phyloP scores from a whole-genome alignment of 257 asterid species.

The Catharanthus roseus region DNA sequence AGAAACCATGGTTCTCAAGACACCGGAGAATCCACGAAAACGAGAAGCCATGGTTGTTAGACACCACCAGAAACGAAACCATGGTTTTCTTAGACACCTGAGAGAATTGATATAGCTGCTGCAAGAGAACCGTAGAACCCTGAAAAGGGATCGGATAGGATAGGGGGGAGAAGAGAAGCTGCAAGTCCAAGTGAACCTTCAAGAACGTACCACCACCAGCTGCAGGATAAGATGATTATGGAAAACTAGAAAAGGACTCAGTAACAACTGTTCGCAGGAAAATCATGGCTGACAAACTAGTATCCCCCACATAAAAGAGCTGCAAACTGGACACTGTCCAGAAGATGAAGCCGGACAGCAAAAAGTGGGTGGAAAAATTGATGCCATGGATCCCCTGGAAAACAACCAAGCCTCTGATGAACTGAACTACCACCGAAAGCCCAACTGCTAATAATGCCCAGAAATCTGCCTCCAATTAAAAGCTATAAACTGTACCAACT shows the following conservation, averaged over 20 bases:
- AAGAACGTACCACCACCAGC: no score
- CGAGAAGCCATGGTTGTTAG: no score
- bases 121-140: no score
- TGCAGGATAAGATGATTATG: not conserved
- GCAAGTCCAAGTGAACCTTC: no score
- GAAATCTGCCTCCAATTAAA: constrained; percentile 11
- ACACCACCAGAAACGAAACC: no score
- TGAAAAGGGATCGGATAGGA: no score
- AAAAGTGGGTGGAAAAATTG: constrained; percentile 32
- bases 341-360: constrained; percentile 47
- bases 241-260: constrained; percentile 15
- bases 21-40: not conserved
- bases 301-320: constrained; percentile 28
- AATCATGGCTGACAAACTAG: constrained; percentile 33
- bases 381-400: constrained; percentile 40
- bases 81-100: no score
- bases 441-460: not conserved
- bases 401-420: constrained; percentile 55
- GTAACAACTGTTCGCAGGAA: constrained; percentile 33
- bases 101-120: no score
- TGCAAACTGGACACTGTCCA: constrained; percentile 38
- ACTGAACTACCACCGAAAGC: constrained; percentile 22
- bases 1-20: not conserved
- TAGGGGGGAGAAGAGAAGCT: no score
- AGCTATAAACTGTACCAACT: constrained; percentile 3